phyloP scores from a whole-genome alignment of 2,329 filamentous ascomycete genomes.

The Penicillium sp. region DNA sequence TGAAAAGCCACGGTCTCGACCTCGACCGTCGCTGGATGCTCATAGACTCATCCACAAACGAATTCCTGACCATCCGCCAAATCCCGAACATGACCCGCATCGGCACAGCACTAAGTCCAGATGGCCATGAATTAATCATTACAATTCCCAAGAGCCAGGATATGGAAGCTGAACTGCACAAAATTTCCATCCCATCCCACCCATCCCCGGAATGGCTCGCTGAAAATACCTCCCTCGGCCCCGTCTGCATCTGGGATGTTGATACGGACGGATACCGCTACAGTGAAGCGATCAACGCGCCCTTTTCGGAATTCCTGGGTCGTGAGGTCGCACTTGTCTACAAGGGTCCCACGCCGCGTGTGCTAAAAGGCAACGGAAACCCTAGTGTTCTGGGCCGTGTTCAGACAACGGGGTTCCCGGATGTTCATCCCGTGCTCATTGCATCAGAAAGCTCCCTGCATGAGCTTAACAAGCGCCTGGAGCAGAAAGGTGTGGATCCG shows the following conservation, averaged over 20 bases:
- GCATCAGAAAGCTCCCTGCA: constrained; percentile 57
- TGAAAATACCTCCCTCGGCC: constrained; percentile 51
- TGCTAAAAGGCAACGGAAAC: constrained; percentile 58
- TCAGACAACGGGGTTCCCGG: constrained; percentile 60
- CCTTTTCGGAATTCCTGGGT: constrained; percentile 59
- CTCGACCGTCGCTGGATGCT: constrained; percentile 70
- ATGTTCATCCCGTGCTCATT: constrained; percentile 60
- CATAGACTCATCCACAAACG: constrained; percentile 52
- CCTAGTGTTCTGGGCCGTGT: constrained; percentile 55
- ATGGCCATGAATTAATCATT: constrained; percentile 48
- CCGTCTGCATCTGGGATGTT: constrained; percentile 61
- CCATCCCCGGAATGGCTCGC: constrained; percentile 57
- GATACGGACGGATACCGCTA: constrained; percentile 61
- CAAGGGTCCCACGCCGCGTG: constrained; percentile 60
- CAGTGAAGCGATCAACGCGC: constrained; percentile 50
- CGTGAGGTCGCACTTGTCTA: constrained; percentile 60
- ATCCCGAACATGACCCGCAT: constrained; percentile 65
- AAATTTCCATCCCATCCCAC: constrained; percentile 57
- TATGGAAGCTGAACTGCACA: constrained; percentile 2
- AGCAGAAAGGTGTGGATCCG: constrained; percentile 42
- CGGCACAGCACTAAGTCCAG: constrained; percentile 52
- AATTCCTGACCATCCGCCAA: constrained; percentile 65
- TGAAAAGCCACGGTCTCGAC: constrained; percentile 60
- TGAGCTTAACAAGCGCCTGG: constrained; percentile 60
- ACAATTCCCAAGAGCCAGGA: constrained; percentile 41